Evolutionary conservation across 176 grass and related monocot genomes (phyloP).

Genomic region (Phoenix dactylifera): DNA sequence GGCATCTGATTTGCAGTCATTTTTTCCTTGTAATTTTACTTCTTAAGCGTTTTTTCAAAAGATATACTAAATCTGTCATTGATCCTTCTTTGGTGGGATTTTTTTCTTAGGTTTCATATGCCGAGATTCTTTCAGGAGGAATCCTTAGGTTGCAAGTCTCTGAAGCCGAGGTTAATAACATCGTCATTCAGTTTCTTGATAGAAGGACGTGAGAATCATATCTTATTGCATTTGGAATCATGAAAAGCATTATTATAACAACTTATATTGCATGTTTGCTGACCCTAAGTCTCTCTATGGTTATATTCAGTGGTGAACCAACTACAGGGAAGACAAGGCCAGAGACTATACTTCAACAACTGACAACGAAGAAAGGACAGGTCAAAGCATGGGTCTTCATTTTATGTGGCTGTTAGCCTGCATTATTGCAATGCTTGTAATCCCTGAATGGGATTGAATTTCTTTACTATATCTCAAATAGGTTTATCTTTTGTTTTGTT

Average conservation of each 20-base stretch:
- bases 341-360: conserved; percentile 81
- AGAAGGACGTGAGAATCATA: conserved; percentile 64
- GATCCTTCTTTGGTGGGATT: neutral
- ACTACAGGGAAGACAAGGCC: conserved; percentile 74
- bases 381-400: conserved; percentile 33
- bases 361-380: conserved; percentile 94
- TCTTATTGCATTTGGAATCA: conserved; percentile 15
- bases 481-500: too few relatives aligned
- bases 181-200: conserved; percentile 82
- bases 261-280: conserved; percentile 15
- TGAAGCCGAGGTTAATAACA: conserved; percentile 86
- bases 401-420: neutral
- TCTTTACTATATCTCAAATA: too few relatives aligned
- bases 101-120: conserved; percentile 59
- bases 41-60: too few relatives aligned
- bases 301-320: conserved; percentile 61
- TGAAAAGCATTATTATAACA: conserved; percentile 10
- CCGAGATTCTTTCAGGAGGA: conserved; percentile 93
- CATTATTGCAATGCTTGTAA: too few relatives aligned
- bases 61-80: too few relatives aligned
- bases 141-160: conserved; percentile 76
- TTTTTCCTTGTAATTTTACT: neutral
- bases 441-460: too few relatives aligned
- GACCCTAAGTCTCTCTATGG: conserved; percentile 20
- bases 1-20: neutral